These are phyloP conservation scores for Lactarius sanguifluus DNA, from an alignment of 768 basidiomycete species.

Conservation along the genomic window DNA sequence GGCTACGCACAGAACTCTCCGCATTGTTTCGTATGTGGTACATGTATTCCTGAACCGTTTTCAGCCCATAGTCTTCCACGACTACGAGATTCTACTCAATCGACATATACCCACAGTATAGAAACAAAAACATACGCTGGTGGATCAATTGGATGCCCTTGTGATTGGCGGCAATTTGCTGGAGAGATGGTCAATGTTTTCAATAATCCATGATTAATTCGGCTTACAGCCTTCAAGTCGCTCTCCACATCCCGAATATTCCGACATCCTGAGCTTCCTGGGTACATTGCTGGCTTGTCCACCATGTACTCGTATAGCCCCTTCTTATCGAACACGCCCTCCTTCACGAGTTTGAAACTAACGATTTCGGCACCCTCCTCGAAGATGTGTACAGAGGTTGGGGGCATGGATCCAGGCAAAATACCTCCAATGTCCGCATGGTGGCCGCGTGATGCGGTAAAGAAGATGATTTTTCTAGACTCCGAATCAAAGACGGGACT, in stretches of 20 bases:
- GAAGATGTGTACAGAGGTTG: slow-evolving; percentile 85
- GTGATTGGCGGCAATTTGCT: slow-evolving; percentile 95
- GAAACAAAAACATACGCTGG: slow-evolving; percentile 49
- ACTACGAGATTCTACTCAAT: slow-evolving; percentile 44
- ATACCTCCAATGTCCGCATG: slow-evolving; percentile 95
- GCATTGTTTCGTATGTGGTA: slow-evolving; percentile 86
- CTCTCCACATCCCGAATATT: slow-evolving; percentile 89
- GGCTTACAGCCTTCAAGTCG: slow-evolving; percentile 81
- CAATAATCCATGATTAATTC: background rate
- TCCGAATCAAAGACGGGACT: slow-evolving; percentile 81
- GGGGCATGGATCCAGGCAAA: slow-evolving; percentile 93
- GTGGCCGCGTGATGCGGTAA: slow-evolving; percentile 91
- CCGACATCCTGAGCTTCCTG: slow-evolving; percentile 83
- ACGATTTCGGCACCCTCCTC: slow-evolving; percentile 93
- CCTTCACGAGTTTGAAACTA: slow-evolving; percentile 87
- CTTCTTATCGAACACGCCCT: slow-evolving; percentile 74
- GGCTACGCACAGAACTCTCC: slow-evolving; percentile 78
- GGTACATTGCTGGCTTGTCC: slow-evolving; percentile 75
- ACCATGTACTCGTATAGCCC: slow-evolving; percentile 80
- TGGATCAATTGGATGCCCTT: slow-evolving; percentile 87
- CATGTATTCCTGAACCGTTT: slow-evolving; percentile 93
- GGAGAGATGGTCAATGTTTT: slow-evolving; percentile 16
- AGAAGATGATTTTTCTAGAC: slow-evolving; percentile 77
- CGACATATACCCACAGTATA: slow-evolving; percentile 16
- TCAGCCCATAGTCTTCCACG: slow-evolving; percentile 81